A percentile compares a stretch with the other conserved stretches of the same genome.
Conservation (phyloP, 176 grass and related monocot genomes). For the Luzula sylvatica region DNA sequence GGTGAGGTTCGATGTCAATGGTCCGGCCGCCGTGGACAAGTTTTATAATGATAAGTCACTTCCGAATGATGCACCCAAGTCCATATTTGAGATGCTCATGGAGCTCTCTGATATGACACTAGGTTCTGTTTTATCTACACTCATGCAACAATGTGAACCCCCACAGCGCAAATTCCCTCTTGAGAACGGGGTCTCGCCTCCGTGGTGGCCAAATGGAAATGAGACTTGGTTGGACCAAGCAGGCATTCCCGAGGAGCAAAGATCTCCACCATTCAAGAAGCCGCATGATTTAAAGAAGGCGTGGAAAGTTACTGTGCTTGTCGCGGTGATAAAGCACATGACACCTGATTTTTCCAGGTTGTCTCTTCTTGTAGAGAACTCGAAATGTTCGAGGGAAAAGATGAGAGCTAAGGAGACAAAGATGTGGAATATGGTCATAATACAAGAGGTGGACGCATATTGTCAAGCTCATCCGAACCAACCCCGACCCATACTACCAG, state of each 20-base stretch:
- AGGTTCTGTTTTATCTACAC: neutral
- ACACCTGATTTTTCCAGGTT: conserved; percentile 3
- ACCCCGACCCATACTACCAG: neutral
- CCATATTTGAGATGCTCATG: neutral
- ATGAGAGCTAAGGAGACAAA: neutral
- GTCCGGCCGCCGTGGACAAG: neutral
- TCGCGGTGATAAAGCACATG: conserved; percentile 12
- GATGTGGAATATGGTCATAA: neutral
- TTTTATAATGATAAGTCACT: neutral
- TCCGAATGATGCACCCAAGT: neutral
- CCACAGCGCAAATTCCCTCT: neutral
- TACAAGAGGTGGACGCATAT: neutral
- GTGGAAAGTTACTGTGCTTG: conserved; percentile 78
- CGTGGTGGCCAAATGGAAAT: conserved; percentile 3
- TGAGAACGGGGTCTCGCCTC: neutral
- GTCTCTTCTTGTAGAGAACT: neutral
- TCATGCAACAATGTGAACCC: conserved; percentile 1
- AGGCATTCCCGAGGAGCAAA: neutral
- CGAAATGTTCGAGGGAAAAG: neutral
- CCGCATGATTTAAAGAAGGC: conserved; percentile 39
- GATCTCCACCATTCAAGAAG: neutral
- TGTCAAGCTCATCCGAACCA: conserved; percentile 27
- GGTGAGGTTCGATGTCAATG: neutral
- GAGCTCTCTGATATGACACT: neutral
- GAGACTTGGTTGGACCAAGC: neutral